These are phyloP conservation scores for Athelia psychrophila DNA, from an alignment of 1,284 basidiomycete genomes.

Conservation along the genomic window DNA sequence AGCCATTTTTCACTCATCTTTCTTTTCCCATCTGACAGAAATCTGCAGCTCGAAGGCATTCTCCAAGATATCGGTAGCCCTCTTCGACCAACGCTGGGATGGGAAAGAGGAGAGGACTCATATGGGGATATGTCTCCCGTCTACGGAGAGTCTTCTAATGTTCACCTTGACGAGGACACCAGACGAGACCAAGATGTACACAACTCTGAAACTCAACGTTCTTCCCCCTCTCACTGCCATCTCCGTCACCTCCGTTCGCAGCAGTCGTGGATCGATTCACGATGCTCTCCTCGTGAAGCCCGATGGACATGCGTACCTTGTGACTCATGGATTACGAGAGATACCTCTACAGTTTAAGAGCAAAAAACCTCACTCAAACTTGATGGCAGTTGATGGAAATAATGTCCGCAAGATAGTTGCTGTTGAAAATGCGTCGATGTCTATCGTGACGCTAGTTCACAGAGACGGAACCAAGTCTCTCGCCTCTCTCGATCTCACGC, in stretches of 20 bases:
- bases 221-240: slow-evolving; percentile 42
- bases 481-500: slow-evolving; percentile 46
- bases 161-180: slow-evolving; percentile 42
- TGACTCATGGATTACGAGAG: slow-evolving; percentile 59
- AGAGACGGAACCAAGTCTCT: slow-evolving; percentile 44
- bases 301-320: slow-evolving; percentile 46
- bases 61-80: slow-evolving; percentile 47
- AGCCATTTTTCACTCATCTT: slow-evolving; percentile 24
- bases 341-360: slow-evolving; percentile 35
- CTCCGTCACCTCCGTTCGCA: slow-evolving; percentile 55
- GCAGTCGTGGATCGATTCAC: slow-evolving; percentile 57
- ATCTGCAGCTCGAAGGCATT: slow-evolving; percentile 33
- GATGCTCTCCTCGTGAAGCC: slow-evolving; percentile 69
- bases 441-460: slow-evolving; percentile 44
- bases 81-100: slow-evolving; percentile 69
- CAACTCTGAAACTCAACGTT: slow-evolving; percentile 34
- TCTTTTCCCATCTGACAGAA: slow-evolving; percentile 6
- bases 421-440: slow-evolving; percentile 39
- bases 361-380: slow-evolving; percentile 10
- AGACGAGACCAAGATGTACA: slow-evolving; percentile 30
- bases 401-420: slow-evolving; percentile 30
- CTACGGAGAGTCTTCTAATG: slow-evolving; percentile 41
- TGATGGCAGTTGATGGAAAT: slow-evolving; percentile 20
- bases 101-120: slow-evolving; percentile 46
- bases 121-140: slow-evolving; percentile 58